Conservation (phyloP, 257 asterid species). For the Nicotiana noctiflora region DNA sequence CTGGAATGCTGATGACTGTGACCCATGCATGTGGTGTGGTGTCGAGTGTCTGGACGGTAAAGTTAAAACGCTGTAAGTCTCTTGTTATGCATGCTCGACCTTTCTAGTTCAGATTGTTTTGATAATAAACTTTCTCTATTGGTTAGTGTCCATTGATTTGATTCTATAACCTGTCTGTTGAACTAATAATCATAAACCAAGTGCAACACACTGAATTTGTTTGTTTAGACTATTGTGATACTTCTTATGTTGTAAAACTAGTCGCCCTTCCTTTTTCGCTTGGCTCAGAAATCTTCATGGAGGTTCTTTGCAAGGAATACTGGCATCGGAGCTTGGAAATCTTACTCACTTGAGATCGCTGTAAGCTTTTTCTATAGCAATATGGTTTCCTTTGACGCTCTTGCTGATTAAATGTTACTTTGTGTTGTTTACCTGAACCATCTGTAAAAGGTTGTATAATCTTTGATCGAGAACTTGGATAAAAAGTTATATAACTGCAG, state of each 20-base stretch:
- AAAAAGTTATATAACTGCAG: too few relatives aligned
- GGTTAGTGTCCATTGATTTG: neutral
- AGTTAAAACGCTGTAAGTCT: slow-evolving; percentile 69
- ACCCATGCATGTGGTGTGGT: slow-evolving; percentile 84
- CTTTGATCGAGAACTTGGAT: too few relatives aligned
- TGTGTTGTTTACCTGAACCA: neutral
- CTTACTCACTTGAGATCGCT: slow-evolving; percentile 57
- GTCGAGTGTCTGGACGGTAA: slow-evolving; percentile 54
- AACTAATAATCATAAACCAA: neutral
- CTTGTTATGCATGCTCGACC: neutral
- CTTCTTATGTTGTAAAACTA: neutral
- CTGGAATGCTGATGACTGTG: slow-evolving; percentile 58
- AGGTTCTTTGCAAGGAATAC: slow-evolving; percentile 51
- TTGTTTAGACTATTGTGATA: neutral
- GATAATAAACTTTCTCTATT: neutral
- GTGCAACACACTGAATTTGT: neutral
- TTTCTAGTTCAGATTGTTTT: neutral
- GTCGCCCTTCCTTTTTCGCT: neutral
- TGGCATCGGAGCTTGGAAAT: slow-evolving; percentile 75
- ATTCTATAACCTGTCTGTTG: neutral
- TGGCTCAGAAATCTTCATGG: slow-evolving; percentile 65
- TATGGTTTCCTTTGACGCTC: neutral
- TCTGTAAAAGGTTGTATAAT: neutral
- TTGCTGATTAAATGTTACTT: neutral
- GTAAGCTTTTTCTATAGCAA: slow-evolving; percentile 39